These are phyloP conservation scores for Kwoniella sp. DNA, from an alignment of 768 basidiomycete species.

Conservation along the genomic window DNA sequence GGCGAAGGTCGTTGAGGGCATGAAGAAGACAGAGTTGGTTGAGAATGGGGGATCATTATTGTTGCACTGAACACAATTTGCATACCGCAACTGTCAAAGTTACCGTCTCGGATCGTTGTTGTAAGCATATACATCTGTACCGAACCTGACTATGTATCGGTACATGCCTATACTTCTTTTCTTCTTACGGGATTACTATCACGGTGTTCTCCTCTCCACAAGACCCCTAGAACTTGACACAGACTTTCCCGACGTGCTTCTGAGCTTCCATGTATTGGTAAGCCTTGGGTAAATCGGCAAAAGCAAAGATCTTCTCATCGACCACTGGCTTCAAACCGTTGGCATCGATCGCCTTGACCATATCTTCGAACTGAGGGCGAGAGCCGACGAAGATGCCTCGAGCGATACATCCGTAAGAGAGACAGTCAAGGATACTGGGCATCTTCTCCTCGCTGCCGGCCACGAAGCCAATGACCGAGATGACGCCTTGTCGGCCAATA, in stretches of 20 bases:
- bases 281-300: conserved; percentile 62
- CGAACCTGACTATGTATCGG: not conserved
- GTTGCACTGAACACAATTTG: not conserved
- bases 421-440: conserved; percentile 14
- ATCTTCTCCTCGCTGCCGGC: conserved; percentile 12
- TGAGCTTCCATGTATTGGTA: conserved; percentile 63
- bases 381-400: conserved; percentile 24
- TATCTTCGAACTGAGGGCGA: conserved; percentile 17
- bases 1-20: not conserved
- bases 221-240: conserved; percentile 54
- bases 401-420: conserved; percentile 16
- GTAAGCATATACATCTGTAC: not conserved
- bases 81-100: not conserved
- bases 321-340: conserved; percentile 41
- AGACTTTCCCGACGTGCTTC: conserved; percentile 66
- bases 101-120: not conserved
- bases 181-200: no score
- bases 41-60: not conserved
- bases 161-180: no score
- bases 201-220: no score
- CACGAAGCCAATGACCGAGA: conserved; percentile 31
- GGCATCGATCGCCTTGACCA: conserved; percentile 21
- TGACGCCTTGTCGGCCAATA: conserved; percentile 26
- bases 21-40: not conserved
- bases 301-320: conserved; percentile 64